Base-by-base conservation (phyloP, 768 basidiomycete genomes). In the Leccinum imitatum region DNA sequence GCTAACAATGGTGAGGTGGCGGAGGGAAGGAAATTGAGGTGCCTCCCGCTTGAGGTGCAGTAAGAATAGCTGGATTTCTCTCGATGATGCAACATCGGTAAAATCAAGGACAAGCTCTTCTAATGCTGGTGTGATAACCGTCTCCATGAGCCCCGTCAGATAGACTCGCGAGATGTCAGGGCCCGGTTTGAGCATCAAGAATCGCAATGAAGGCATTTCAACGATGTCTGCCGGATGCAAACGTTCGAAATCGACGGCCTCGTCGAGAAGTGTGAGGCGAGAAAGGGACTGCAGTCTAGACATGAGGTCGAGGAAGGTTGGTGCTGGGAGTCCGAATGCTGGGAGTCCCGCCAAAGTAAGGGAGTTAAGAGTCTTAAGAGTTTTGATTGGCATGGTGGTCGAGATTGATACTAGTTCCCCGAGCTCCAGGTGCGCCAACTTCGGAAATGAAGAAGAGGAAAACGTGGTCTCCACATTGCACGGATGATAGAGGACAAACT, bases 1-100 rank as follows among this genome's bases (percentile, higher is more conserved):
- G 54, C 70, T 70, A 31, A 59, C 44, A 14, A 72, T 62, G 23
- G 67, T 62, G 37, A 65, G 19, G n/a, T 61, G 57, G n/a, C 62
- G 57, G 11, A 74, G 62, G 33, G 62, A 71, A 58, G 59, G 62
- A 51, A 74, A 71, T 31, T 57, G 64, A 19, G 70, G 72, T 0
- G 58, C 41, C 50, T 65, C 66, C 54, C 72, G 70, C 47, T 68
- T 74, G 57, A 71, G 63, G 27, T 66, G 10, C 27, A 69, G 65
- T 60, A 74, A 48, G 53, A 73, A 68, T 6, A 72, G 58, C n/a
- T 71, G 67, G 7, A 73, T 57, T 39, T 72, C 72, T 50, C 73
- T 68, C 1, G 64, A 27, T 13, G 73, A 67, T 14, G 69, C 60
- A 17, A 72, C 25, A 19, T 63, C 54, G 48, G 62, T 61, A 56